Conservation (phyloP, 2,329 filamentous ascomycete genomes). For the Lachnellula cervina region DNA sequence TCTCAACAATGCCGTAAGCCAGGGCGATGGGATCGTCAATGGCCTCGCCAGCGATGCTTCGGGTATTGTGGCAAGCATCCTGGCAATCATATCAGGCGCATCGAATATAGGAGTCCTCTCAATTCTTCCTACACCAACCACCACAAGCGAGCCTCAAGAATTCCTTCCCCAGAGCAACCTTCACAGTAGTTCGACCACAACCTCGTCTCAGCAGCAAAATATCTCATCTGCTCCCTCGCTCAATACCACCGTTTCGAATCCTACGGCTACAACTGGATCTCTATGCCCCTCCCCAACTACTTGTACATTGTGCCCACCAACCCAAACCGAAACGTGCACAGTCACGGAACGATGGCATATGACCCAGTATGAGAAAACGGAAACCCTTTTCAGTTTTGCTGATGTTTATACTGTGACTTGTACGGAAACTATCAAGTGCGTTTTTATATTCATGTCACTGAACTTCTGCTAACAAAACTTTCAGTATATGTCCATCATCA, state of each 20-base stretch:
- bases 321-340: constrained; percentile 17
- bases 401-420: constrained; percentile 19
- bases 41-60: constrained; percentile 11
- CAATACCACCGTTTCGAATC: background rate
- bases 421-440: constrained; percentile 22
- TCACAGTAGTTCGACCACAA: constrained; percentile 1
- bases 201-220: background rate
- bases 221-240: constrained; percentile 4
- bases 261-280: background rate
- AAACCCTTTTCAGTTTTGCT: constrained; percentile 21
- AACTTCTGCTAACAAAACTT: background rate
- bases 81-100: constrained; percentile 3
- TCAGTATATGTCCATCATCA: constrained; percentile 8
- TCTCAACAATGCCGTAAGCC: constrained; percentile 3
- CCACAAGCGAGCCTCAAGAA: background rate
- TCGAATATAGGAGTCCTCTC: constrained; percentile 12
- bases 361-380: constrained; percentile 18
- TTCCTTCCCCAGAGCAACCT: constrained; percentile 1
- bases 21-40: constrained; percentile 10
- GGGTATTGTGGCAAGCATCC: constrained; percentile 12
- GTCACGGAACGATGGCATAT: constrained; percentile 25
- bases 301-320: constrained; percentile 10
- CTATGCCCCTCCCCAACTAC: background rate
- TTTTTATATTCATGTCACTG: background rate
- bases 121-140: background rate